Evolutionary conservation across 1,284 basidiomycete species (phyloP).

Genomic region (Phaffia rhodozyma): DNA sequence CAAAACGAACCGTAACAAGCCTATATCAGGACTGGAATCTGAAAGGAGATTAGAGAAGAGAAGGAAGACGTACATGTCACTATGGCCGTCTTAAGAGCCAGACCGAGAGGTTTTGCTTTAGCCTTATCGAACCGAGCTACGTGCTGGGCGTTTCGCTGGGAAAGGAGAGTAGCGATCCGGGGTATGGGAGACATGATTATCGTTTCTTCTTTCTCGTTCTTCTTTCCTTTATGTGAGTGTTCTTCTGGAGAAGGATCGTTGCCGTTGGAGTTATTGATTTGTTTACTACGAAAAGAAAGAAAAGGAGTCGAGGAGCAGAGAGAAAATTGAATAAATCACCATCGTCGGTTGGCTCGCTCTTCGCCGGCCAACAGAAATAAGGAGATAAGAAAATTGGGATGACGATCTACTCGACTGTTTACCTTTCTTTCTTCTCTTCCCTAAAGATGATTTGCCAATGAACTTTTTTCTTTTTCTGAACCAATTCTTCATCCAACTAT

Average conservation of each 20-base stretch:
- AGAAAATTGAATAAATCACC: background rate
- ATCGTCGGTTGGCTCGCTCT: background rate
- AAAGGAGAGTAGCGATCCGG: slow-evolving; percentile 5
- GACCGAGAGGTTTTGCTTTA: slow-evolving; percentile 12
- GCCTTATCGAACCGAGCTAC: slow-evolving; percentile 10
- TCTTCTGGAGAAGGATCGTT: background rate
- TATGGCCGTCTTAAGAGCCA: slow-evolving; percentile 14
- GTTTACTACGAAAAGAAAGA: background rate
- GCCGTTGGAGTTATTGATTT: background rate
- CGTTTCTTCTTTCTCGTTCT: background rate
- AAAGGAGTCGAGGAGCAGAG: background rate
- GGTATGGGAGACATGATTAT: background rate
- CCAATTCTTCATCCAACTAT: too few species aligned
- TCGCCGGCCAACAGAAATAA: background rate
- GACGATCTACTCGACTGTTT: too few species aligned
- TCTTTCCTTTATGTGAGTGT: too few species aligned
- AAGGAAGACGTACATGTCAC: slow-evolving; percentile 11
- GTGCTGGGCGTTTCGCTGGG: slow-evolving; percentile 7
- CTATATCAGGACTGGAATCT: background rate
- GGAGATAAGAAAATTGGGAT: background rate
- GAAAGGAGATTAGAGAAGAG: background rate
- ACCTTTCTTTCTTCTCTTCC: too few species aligned
- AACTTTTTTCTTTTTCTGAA: background rate
- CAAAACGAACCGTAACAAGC: background rate
- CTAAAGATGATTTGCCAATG: background rate